Evolutionary conservation across 352 stramenopile genomes (phyloP), one percentile per base, ranked within the genome.

Genomic region (Globisporangium sylvaticum): DNA sequence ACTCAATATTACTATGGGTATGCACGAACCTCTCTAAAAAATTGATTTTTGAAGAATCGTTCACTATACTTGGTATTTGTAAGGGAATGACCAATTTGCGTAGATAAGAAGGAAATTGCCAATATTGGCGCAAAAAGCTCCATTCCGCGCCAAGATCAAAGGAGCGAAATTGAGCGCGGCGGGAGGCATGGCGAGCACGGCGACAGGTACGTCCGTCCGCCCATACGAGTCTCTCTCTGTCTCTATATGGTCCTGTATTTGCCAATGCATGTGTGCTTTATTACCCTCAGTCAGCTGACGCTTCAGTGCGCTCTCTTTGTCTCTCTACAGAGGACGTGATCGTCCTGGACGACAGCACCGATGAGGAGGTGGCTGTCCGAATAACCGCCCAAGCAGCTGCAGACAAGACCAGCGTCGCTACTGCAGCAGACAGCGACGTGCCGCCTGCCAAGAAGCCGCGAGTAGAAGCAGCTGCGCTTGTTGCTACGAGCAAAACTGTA

Each of bases 301-400:
- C 27, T 6, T 24, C 25, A 46, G 9, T 46, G 39, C 8, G 15
- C 31, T 34, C 10, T 54, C 15, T 24, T 44, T 14, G 8, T 31
- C 18, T 52, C 29, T 62, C 20, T 50, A 34, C 32, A 65, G 65
- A 58, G 22, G 74, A 77, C 25, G 70, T 84, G 24, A 86, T 88
- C 57, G 64, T 82, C 37, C 37, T 88, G n/a, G 77, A 86, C 56
- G 79, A 85, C 39, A 83, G 71, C 15, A 82, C 71, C 27, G 78
- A 85, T 50, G 79, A 84, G n/a, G 77, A 80, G 4, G 0, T 58
- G 18, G 29, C 55, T 3, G 15, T 20, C 20, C 5, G 42, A 9
- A 31, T 27, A 52, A 1, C 10, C 34, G 42, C 4, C 8, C 25
- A 32, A 52, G 39, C 58, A 60, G 37, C 58, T 62, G 42, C 55